Evolutionary conservation across 805 yeast genomes (phyloP).

Genomic region (Yarrowia sp.): DNA sequence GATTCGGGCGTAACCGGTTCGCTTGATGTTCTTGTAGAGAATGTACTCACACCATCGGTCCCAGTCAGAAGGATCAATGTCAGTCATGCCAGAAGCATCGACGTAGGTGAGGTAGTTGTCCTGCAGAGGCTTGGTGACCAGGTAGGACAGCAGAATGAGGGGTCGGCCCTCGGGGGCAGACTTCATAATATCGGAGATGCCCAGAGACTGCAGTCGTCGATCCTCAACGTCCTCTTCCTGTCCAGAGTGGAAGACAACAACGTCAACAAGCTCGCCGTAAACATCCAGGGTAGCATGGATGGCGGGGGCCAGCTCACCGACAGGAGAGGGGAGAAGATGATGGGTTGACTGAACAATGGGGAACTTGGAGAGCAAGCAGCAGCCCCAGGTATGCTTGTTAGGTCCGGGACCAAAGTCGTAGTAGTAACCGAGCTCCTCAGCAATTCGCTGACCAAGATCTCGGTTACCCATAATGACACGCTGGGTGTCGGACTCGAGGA

Average conservation of each 20-base stretch:
- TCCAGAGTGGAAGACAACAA: constrained; percentile 96
- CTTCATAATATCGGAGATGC: constrained; percentile 71
- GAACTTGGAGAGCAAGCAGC: constrained; percentile 85
- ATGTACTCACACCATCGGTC: constrained; percentile 99
- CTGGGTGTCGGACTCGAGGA: constrained; percentile 91
- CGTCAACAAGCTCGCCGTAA: constrained; percentile 82
- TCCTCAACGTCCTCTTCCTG: constrained; percentile 98
- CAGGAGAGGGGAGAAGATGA: constrained; percentile 91
- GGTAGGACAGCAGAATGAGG: constrained; percentile 78
- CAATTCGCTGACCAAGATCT: constrained; percentile 84
- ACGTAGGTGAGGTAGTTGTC: constrained; percentile 94
- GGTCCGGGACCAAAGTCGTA: constrained; percentile 98
- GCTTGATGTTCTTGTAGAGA: constrained; percentile 75
- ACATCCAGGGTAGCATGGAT: constrained; percentile 93
- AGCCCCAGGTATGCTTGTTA: constrained; percentile 97
- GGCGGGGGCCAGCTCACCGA: constrained; percentile 97
- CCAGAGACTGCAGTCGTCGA: constrained; percentile 78
- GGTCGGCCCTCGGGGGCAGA: constrained; percentile 70
- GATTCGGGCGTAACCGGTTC: constrained; percentile 91
- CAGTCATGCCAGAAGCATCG: constrained; percentile 79
- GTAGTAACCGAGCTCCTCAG: constrained; percentile 91
- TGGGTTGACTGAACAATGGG: constrained; percentile 90
- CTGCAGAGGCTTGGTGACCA: constrained; percentile 80
- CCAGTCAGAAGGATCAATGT: constrained; percentile 89
- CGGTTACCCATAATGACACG: constrained; percentile 92